phyloP scores from a whole-genome alignment of 2,329 filamentous ascomycete genomes.

The Bimuria novae-zelandiae region DNA sequence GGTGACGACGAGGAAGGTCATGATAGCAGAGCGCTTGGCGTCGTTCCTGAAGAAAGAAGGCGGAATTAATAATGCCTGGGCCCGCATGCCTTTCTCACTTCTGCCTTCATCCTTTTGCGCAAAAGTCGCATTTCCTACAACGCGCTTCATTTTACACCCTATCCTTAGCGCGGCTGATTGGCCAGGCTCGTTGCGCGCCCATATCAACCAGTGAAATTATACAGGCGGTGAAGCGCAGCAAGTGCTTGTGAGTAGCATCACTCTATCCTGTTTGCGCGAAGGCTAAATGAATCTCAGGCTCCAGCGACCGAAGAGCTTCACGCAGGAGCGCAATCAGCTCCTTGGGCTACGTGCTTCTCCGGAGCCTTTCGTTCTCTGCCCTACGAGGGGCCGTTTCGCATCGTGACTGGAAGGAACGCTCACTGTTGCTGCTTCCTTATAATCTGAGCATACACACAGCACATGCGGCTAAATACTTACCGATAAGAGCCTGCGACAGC shows the following conservation, averaged over 20 bases:
- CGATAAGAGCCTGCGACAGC: conserved; percentile 3
- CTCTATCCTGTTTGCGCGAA: not conserved
- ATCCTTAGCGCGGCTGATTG: not conserved
- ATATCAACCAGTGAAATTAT: not conserved
- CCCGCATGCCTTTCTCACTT: not conserved
- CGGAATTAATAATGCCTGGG: conserved; percentile 12
- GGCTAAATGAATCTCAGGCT: conserved; percentile 2
- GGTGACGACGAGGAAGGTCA: not conserved
- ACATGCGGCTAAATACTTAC: conserved; percentile 8
- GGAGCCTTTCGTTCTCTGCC: not conserved
- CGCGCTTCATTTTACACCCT: not conserved
- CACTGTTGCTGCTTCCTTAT: conserved; percentile 12
- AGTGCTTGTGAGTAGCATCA: not conserved
- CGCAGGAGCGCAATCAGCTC: not conserved
- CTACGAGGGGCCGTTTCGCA: not conserved
- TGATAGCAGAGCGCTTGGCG: conserved; percentile 11
- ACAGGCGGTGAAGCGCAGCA: not conserved
- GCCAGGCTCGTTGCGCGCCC: not conserved
- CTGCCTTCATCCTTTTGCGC: not conserved
- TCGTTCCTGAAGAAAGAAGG: not conserved
- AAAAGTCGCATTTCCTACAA: not conserved
- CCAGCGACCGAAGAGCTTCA: conserved; percentile 1
- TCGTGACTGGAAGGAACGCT: not conserved
- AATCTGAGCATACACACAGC: conserved; percentile 8
- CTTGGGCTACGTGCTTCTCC: not conserved